phyloP scores from a whole-genome alignment of 805 yeast species.

The Cyberlindnera petersonii region DNA sequence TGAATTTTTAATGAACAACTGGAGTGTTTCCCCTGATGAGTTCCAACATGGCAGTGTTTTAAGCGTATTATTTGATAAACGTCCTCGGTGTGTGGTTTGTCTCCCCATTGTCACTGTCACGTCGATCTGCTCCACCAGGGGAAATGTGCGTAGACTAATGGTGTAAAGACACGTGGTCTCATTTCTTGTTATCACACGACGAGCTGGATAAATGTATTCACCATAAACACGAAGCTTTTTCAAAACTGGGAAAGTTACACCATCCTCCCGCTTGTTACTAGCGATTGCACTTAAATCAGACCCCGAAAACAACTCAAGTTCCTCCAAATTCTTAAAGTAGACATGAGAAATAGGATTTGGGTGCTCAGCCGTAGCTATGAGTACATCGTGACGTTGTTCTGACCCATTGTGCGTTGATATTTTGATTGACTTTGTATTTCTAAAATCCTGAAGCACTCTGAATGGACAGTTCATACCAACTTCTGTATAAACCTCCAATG shows the following conservation, averaged over 20 bases:
- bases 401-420: background rate
- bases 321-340: background rate
- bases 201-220: background rate
- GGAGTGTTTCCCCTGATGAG: background rate
- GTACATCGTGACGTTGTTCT: background rate
- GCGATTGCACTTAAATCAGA: background rate
- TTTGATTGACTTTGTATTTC: background rate
- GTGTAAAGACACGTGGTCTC: background rate
- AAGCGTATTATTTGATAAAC: background rate
- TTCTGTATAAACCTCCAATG: background rate
- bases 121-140: background rate
- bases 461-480: background rate
- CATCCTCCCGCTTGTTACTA: background rate
- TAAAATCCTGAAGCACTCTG: background rate
- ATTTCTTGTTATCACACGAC: background rate
- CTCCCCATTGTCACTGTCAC: constrained; percentile 1
- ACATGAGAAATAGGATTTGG: background rate
- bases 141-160: background rate
- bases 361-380: too few species aligned
- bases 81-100: background rate
- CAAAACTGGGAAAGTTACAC: background rate
- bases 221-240: background rate
- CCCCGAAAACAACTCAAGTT: constrained; percentile 1
- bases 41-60: background rate
- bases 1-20: background rate